Percentiles rank a stretch among this genome's conserved stretches.
phyloP scores from a whole-genome alignment of 73 alveolate genomes.

The Paramecium caudatum region DNA sequence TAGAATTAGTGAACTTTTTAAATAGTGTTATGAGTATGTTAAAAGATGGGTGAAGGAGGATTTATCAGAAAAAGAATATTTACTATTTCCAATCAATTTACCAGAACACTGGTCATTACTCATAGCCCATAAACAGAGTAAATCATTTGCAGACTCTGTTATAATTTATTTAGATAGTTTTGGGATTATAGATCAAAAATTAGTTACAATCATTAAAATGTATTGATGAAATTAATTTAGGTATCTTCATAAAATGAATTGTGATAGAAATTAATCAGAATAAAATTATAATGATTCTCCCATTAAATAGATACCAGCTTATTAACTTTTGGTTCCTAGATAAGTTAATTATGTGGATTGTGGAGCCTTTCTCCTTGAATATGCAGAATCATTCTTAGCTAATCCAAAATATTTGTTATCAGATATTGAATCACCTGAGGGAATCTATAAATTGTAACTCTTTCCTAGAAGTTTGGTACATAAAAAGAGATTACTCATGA shows the following conservation, averaged over 20 bases:
- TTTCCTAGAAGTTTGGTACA: conserved; percentile 66
- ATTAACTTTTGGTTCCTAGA: conserved; percentile 57
- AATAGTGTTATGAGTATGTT: conserved; percentile 1
- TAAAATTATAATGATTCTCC: conserved; percentile 54
- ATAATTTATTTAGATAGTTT: conserved; percentile 67
- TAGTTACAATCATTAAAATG: conserved; percentile 69
- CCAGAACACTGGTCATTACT: conserved; percentile 75
- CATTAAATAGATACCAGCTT: neutral
- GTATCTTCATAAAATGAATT: conserved; percentile 42
- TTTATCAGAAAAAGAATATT: conserved; percentile 67
- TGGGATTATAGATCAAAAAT: conserved; percentile 67
- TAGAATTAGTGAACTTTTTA: neutral
- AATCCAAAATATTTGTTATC: conserved; percentile 43
- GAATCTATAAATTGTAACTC: conserved; percentile 42
- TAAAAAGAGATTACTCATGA: conserved; percentile 66
- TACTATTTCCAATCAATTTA: conserved; percentile 72
- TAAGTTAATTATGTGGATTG: conserved; percentile 73
- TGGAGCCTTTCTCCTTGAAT: conserved; percentile 72
- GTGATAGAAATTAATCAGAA: neutral
- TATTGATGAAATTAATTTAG: neutral
- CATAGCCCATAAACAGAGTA: conserved; percentile 29
- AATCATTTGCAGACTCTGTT: neutral
- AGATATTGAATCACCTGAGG: conserved; percentile 28
- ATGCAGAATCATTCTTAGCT: conserved; percentile 71
- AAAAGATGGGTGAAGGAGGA: conserved; percentile 77